phyloP scores from a whole-genome alignment of 306 rosid genomes.

The Albizia julibrissin region DNA sequence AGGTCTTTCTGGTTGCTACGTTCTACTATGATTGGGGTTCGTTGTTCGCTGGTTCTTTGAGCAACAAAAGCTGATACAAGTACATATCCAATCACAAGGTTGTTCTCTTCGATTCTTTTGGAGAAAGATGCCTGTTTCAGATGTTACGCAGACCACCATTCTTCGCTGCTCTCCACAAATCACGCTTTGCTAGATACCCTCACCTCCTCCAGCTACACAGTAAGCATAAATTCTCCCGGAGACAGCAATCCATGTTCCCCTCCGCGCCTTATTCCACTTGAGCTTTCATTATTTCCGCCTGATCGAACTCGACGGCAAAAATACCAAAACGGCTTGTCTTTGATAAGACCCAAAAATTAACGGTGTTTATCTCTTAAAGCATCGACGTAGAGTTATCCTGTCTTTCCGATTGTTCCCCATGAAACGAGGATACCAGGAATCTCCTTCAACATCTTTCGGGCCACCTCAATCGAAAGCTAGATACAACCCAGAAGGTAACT shows the following conservation, averaged over 20 bases:
- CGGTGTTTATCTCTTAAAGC: constrained; percentile 8
- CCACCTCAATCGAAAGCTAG: constrained; percentile 86
- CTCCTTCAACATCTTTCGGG: constrained; percentile 68
- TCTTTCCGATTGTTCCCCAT: constrained; percentile 39
- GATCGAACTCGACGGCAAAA: neutral
- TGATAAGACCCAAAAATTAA: neutral
- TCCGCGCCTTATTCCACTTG: constrained; percentile 6
- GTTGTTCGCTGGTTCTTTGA: neutral
- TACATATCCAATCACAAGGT: neutral
- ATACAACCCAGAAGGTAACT: constrained; percentile 74
- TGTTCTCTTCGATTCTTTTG: neutral
- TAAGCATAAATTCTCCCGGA: neutral
- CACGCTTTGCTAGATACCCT: neutral
- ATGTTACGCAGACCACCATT: constrained; percentile 1
- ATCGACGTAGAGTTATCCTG: neutral
- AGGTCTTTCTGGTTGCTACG: neutral
- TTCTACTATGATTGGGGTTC: neutral
- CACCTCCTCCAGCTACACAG: neutral
- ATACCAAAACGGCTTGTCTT: neutral
- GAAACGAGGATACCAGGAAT: constrained; percentile 86
- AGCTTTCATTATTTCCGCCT: neutral
- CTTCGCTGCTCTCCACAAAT: neutral
- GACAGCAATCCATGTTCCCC: neutral
- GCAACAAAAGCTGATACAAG: neutral
- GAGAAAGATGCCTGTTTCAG: constrained; percentile 1